Evolutionary conservation across 371 early-diverging fungal genomes (phyloP).

Genomic region (Choanephora cucurbitarum): DNA sequence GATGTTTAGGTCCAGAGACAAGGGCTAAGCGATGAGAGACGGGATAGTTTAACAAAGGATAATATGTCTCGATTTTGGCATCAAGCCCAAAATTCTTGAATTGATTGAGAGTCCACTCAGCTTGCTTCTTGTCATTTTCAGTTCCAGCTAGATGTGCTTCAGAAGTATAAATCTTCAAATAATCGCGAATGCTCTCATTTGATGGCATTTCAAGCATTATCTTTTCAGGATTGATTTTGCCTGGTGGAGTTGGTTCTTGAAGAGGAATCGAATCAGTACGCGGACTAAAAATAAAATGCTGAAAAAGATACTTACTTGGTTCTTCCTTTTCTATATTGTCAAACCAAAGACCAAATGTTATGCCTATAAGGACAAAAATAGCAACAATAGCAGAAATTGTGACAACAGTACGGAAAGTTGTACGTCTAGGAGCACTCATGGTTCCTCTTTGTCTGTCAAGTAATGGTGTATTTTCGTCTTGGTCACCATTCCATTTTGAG

Average conservation of each 20-base stretch:
- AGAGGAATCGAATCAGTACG: slow-evolving; percentile 28
- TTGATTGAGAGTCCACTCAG: slow-evolving; percentile 59
- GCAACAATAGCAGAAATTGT: slow-evolving; percentile 18
- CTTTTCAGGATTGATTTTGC: slow-evolving; percentile 13
- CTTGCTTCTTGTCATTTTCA: slow-evolving; percentile 48
- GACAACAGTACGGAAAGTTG: slow-evolving; percentile 22
- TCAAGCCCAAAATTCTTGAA: slow-evolving; percentile 58
- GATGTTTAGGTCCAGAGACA: slow-evolving; percentile 51
- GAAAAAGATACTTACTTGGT: slow-evolving; percentile 1
- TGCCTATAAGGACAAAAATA: slow-evolving; percentile 41
- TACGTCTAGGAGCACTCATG: slow-evolving; percentile 28
- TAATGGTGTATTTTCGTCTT: slow-evolving; percentile 41
- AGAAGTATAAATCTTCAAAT: slow-evolving; percentile 45
- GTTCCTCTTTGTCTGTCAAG: slow-evolving; percentile 34
- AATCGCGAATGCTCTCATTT: slow-evolving; percentile 13
- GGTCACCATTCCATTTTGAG: slow-evolving; percentile 53
- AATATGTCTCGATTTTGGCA: slow-evolving; percentile 60
- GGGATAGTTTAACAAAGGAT: slow-evolving; percentile 64
- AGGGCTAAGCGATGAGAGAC: slow-evolving; percentile 56
- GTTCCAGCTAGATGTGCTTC: slow-evolving; percentile 60
- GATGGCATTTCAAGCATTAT: slow-evolving; percentile 21
- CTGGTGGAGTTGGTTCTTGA: slow-evolving; percentile 9
- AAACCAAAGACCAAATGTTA: slow-evolving; percentile 51
- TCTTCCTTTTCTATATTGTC: slow-evolving; percentile 1
- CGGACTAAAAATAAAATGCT: not conserved